Base-by-base conservation (phyloP, 2,329 filamentous ascomycete genomes). In the Chaetomium sp. region DNA sequence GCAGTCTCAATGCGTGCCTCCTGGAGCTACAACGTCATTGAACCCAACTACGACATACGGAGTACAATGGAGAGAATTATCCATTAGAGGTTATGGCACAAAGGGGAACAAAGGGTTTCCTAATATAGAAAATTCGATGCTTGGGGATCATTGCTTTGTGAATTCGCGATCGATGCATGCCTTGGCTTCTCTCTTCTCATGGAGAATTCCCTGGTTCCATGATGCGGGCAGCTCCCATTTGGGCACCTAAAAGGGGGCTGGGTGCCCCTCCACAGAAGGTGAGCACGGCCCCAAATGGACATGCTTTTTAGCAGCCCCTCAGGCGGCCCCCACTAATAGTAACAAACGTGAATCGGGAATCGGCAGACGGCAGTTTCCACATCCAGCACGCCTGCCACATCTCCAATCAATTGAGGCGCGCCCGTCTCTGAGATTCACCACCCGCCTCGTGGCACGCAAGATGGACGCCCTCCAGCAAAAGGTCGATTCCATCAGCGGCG, bases 391-490 rank as follows among this genome's bases (percentile, higher is more conserved):
- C 16, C 47, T 29, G 25, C 42, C 19, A 16, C 33, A 57, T 63
- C 67, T 64, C 61, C 60, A 61, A 61, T 59, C 57, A 65, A 65
- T 50, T 45, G 65, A 65, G 47, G 53, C 62, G 55, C 25, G 21
- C 19, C 23, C n/a, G 3, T 47, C 21, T 45, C 23, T 23, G 53
- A 57, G 27, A 61, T 47, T 65, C 55, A n/a, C n/a, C 54, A 60
- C 57, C 57, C 66, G 61, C 62, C 60, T 63, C 65, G 67, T 63
- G 66, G 66, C 61, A 67, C 68, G 19, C 62, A 69, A 60, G 60
- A 72, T 73, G 71, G 71, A 70, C 57, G 64, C 62, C 65, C 54
- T 69, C 53, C 69, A 69, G 54, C 49, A 54, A 53, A 65, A 68
- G 55, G 68, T 69, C 66, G 70, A 70, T 57, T 66, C 60, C 42